A percentile compares a stretch with the other conserved stretches of the same genome.
phyloP scores from a whole-genome alignment of 768 basidiomycete species.

The Serpula lacrymans region DNA sequence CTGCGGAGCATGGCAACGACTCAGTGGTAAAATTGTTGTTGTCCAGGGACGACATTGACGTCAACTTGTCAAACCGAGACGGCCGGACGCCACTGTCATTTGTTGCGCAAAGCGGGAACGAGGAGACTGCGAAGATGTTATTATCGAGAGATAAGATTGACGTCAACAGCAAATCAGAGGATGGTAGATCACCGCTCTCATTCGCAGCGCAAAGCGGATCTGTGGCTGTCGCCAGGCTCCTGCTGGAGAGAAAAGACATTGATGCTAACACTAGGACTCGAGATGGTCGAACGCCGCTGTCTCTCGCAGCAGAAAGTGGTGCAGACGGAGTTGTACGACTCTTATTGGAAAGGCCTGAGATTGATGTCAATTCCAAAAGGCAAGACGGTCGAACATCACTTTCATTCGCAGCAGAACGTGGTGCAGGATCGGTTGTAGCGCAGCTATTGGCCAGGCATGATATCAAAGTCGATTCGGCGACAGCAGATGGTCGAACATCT shows the following conservation, averaged over 20 bases:
- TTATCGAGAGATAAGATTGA: not conserved
- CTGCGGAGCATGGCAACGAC: slow-evolving; percentile 6
- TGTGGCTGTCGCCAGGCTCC: too few relatives aligned
- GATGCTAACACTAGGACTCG: too few relatives aligned
- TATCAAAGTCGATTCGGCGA: too few relatives aligned
- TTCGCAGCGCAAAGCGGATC: too few relatives aligned
- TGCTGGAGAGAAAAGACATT: too few relatives aligned
- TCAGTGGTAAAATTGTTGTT: slow-evolving; percentile 5
- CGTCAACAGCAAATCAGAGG: not conserved
- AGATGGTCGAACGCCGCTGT: too few relatives aligned
- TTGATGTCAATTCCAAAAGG: not conserved
- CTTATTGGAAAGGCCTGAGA: not conserved
- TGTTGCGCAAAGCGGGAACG: not conserved
- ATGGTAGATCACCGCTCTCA: not conserved
- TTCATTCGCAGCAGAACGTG: too few relatives aligned
- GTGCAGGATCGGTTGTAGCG: too few relatives aligned
- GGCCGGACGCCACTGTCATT: slow-evolving; percentile 3
- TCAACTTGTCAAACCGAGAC: not conserved
- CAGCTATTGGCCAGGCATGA: too few relatives aligned
- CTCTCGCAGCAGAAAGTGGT: too few relatives aligned
- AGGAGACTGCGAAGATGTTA: not conserved
- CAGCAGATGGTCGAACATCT: slow-evolving; percentile 5
- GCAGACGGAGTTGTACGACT: too few relatives aligned
- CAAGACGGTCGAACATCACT: slow-evolving; percentile 3
- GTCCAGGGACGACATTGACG: slow-evolving; percentile 1